Base-by-base conservation (phyloP, 2,329 filamentous ascomycete species). In the Ceratocystis cacaofunesta region DNA sequence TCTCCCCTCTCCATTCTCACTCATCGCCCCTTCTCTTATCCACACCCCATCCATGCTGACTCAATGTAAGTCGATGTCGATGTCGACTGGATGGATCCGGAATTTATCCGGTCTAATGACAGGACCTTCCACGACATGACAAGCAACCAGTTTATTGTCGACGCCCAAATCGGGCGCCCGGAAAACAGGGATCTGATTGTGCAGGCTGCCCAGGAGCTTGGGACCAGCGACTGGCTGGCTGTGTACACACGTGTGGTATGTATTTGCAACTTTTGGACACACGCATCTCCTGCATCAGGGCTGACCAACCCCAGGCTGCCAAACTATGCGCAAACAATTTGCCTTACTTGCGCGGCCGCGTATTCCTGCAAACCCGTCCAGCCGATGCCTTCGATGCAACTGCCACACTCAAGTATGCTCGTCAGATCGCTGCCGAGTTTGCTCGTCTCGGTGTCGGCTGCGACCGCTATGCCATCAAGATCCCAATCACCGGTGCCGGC, bases 61-160 rank as follows among this genome's bases (percentile, higher is more conserved):
- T 50, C 19, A 50, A 5, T 41, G 25, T 46, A 62, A 80, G 79
- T 80, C 66, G 76, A 80, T 41, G 73, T 81, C 64, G 79, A 81
- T 67, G 77, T 80, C 28, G 79, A 81, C 69, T 79, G 76, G 74
- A 80, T 81, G 78, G 78, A 79, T 66, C 75, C 78, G 0, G 76
- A 78, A 15, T 79, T 76, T 69, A 76, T 79, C 68, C 76, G 76
- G 65, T 71, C 70, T n/a, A 76, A 79, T 70, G 74, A 75, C 10
- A 75, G 79, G 67, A 73, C 72, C 3, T 76, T 76, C 30, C 75
- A 79, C 66, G 78, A 80, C 68, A 77, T 79, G 71, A 80, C 78
- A 3, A 79, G 77, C 71, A 81, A 81, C 69, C 78, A 80, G 69
- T 72, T 77, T 3, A 77, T 75, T 73, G 78, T 80, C 32, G 77